Evolutionary conservation across 768 basidiomycete species (phyloP).

Genomic region (Heimioporus sp.): DNA sequence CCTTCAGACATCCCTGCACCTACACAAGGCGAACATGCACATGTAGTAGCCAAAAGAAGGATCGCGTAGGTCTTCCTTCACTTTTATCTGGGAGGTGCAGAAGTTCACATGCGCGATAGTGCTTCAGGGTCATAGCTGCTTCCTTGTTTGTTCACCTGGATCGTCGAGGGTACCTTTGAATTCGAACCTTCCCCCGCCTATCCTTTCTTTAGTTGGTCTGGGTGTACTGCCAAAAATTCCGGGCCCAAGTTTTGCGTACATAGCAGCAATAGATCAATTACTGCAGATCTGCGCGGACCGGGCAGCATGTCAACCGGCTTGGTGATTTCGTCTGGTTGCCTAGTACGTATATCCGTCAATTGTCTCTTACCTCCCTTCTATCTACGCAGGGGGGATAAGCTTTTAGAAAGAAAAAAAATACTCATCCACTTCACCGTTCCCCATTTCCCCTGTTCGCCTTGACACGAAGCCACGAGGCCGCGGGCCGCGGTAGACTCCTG

Average conservation of each 20-base stretch:
- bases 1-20: not conserved
- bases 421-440: constrained; percentile 8
- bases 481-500: constrained; percentile 9
- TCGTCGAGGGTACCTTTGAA: constrained; percentile 5
- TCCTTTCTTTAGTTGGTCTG: constrained; percentile 5
- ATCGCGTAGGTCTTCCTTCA: constrained; percentile 20
- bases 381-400: constrained; percentile 10
- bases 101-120: constrained; percentile 9
- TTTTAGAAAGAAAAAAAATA: constrained; percentile 5
- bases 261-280: not conserved
- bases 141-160: constrained; percentile 1
- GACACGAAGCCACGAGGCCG: constrained; percentile 22
- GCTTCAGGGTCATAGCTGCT: constrained; percentile 13
- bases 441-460: constrained; percentile 3
- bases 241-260: not conserved
- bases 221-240: not conserved
- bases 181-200: constrained; percentile 7
- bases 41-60: constrained; percentile 13
- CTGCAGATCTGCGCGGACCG: not conserved
- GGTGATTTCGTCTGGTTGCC: not conserved
- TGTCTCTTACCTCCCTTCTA: not conserved
- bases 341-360: constrained; percentile 4
- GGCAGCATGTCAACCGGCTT: not conserved
- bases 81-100: not conserved
- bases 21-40: constrained; percentile 5